A percentile compares a stretch with the other conserved stretches of the same genome.
Evolutionary conservation across 768 basidiomycete species (phyloP).

Genomic region (Cytidiella melzeri): DNA sequence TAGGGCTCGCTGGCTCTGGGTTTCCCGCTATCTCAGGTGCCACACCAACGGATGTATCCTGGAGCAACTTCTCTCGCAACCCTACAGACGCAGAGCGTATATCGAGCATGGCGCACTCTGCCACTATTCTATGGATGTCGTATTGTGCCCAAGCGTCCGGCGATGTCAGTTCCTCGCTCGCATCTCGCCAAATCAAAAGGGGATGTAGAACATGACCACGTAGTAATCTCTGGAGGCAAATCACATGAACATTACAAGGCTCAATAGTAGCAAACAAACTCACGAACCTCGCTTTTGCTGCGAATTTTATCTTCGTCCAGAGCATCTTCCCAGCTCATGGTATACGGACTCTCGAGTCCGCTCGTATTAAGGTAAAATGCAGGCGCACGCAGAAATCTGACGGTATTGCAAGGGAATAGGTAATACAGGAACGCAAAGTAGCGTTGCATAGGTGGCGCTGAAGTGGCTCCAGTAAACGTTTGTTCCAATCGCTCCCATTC

Average conservation of each 20-base stretch:
- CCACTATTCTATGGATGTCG: constrained; percentile 53
- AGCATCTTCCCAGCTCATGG: constrained; percentile 63
- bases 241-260: no score
- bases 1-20: not conserved
- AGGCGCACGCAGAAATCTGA: constrained; percentile 73
- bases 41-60: not conserved
- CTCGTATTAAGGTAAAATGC: constrained; percentile 52
- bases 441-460: constrained; percentile 52
- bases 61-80: constrained; percentile 24
- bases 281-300: constrained; percentile 61
- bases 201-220: constrained; percentile 73
- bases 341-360: constrained; percentile 50
- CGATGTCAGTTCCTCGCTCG: constrained; percentile 54
- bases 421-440: constrained; percentile 84
- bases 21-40: not conserved
- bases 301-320: constrained; percentile 67
- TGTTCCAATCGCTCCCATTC: constrained; percentile 63
- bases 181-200: constrained; percentile 60
- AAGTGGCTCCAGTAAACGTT: constrained; percentile 47
- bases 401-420: constrained; percentile 83
- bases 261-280: not conserved
- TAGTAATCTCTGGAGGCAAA: constrained; percentile 47
- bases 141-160: constrained; percentile 64
- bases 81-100: constrained; percentile 51
- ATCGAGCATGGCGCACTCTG: constrained; percentile 66